Evolutionary conservation across 2,329 filamentous ascomycete genomes (phyloP), one percentile per base, ranked within the genome.

Genomic region (Botrytis porri): DNA sequence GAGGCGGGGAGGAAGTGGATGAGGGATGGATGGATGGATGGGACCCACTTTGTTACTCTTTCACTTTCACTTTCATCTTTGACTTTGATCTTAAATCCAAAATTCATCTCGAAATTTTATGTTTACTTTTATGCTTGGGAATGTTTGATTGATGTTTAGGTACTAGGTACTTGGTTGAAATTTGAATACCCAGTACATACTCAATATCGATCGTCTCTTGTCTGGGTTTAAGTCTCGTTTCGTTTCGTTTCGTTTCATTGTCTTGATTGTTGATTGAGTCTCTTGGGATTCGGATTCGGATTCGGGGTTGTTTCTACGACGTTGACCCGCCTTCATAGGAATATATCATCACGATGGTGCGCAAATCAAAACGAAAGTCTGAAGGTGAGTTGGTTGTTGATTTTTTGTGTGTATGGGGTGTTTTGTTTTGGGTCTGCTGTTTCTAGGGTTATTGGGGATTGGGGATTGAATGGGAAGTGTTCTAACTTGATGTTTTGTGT

Each of bases 301-400:
- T 51, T 48, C 20, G n/a, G n/a, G n/a, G n/a, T n/a, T n/a, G 18
- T 37, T 12, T 16, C 1, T 22, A 54, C 16, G 20, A 5, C 3
- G 9, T 18, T 12, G 6, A 8, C 25, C 45, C 4, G 29, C 25
- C 25, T 6, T 12, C 18, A 6, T 7, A 29, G 14, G 14, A 14
- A 41, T 4, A 43, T 6, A 32, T 35, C 10, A 37, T 16, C 2
- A 51, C 10, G 7, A 72, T 69, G 70, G 41, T 35, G 29, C 43
- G 32, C n/a, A 59, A 45, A 20, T 2, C 25, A 16, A 72, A 72
- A 60, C 63, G 70, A 51, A 69, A 72, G 45, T 72, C 63, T 39
- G 70, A 69, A 39, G 63, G 70, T 72, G 51, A 61, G 70, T 48
- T 10, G 14, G 25, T 18, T 22, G 1, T 39, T 48, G 20, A 37